Evolutionary conservation across 495 filamentous ascomycete species (phyloP).

Genomic region (Friedmanniomyces simplex): DNA sequence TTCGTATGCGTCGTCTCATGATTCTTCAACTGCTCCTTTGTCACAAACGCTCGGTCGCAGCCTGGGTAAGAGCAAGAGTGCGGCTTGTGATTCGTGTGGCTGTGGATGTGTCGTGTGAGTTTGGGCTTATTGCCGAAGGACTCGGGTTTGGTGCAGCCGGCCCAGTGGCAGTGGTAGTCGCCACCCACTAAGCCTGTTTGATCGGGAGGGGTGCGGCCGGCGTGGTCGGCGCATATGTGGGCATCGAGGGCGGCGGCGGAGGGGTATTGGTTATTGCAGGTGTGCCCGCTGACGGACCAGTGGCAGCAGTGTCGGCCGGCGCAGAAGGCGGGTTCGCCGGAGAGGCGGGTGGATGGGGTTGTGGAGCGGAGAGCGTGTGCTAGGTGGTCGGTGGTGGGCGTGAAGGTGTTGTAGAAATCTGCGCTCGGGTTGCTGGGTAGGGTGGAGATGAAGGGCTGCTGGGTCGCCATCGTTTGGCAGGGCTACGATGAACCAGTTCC

Average conservation of each 20-base stretch:
- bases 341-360: background rate
- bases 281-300: conserved; percentile 7
- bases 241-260: conserved; percentile 16
- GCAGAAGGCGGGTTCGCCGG: conserved; percentile 14
- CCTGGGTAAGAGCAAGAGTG: conserved; percentile 10
- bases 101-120: conserved; percentile 17
- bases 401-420: background rate
- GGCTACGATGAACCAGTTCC: no score
- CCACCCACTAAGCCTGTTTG: background rate
- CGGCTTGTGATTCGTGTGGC: conserved; percentile 19
- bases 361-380: background rate
- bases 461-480: no score
- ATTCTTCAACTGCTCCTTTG: conserved; percentile 21
- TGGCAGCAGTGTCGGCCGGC: conserved; percentile 17
- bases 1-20: conserved; percentile 19
- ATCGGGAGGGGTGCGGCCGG: background rate
- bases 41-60: conserved; percentile 17
- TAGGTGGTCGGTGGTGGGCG: background rate
- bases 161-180: conserved; percentile 17
- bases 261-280: conserved; percentile 13
- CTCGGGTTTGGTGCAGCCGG: conserved; percentile 13
- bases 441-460: background rate
- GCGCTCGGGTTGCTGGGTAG: background rate
- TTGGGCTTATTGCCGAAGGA: conserved; percentile 19
- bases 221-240: conserved; percentile 15